These are phyloP conservation scores for Scytalidium sp. DNA, from an alignment of 2,329 filamentous ascomycete species.

Conservation along the genomic window DNA sequence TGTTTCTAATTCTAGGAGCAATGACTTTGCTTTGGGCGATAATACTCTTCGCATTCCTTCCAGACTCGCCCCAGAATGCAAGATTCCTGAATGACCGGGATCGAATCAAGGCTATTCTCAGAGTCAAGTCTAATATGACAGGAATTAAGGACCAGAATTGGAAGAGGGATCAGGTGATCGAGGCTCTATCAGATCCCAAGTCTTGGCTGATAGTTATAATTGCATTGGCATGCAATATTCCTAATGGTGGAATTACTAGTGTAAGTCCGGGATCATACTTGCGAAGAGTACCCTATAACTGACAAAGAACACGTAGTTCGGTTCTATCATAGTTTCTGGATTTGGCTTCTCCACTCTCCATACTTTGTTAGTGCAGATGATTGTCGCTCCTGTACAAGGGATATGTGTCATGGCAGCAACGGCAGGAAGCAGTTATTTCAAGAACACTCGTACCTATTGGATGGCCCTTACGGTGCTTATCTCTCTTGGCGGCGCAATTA, in stretches of 20 bases:
- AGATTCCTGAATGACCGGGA: slow-evolving; percentile 47
- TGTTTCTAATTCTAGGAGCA: slow-evolving; percentile 33
- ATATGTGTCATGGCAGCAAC: not conserved
- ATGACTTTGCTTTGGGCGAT: slow-evolving; percentile 23
- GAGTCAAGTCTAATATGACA: slow-evolving; percentile 23
- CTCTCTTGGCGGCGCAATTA: slow-evolving; percentile 16
- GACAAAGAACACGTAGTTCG: not conserved
- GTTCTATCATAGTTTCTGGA: not conserved
- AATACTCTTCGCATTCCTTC: slow-evolving; percentile 13
- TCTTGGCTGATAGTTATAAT: slow-evolving; percentile 12
- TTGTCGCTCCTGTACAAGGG: not conserved
- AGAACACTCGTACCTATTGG: slow-evolving; percentile 2
- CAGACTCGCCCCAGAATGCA: slow-evolving; percentile 39
- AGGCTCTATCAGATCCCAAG: slow-evolving; percentile 14
- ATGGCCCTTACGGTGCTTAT: slow-evolving; percentile 5
- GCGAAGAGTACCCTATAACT: too few species aligned
- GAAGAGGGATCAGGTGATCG: slow-evolving; percentile 9
- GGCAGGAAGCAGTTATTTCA: not conserved
- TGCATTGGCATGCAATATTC: slow-evolving; percentile 20
- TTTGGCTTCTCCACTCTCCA: slow-evolving; percentile 3
- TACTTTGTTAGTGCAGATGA: slow-evolving; percentile 1
- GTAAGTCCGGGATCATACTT: too few species aligned
- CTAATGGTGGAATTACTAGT: slow-evolving; percentile 18
- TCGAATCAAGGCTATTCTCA: slow-evolving; percentile 19
- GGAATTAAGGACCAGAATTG: slow-evolving; percentile 15